phyloP scores from a whole-genome alignment of 2,329 filamentous ascomycete species.

The Epichloe glyceriae region DNA sequence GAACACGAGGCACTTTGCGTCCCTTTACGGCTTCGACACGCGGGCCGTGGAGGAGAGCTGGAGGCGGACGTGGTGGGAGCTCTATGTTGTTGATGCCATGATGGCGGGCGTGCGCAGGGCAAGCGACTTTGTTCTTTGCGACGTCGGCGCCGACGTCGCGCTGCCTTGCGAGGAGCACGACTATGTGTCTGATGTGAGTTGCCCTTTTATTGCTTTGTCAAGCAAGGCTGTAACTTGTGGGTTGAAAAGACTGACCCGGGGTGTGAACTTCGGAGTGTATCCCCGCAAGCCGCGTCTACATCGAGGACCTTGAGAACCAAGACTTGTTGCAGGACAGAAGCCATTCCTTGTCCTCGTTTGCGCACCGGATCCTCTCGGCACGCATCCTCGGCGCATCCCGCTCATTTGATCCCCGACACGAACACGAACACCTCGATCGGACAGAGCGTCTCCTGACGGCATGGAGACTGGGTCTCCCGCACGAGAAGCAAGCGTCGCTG shows the following conservation, averaged over 20 bases:
- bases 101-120: background rate
- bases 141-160: background rate
- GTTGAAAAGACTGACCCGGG: background rate
- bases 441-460: background rate
- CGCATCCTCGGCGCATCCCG: background rate
- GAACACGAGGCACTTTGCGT: background rate
- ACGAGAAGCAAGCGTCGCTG: background rate
- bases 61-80: background rate
- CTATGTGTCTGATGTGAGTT: background rate
- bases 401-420: background rate
- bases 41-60: background rate
- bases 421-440: background rate
- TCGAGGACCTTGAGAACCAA: background rate
- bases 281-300: too few relatives aligned
- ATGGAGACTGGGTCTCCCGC: background rate
- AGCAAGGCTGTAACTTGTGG: background rate
- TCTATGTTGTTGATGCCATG: background rate
- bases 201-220: background rate
- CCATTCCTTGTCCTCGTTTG: background rate
- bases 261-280: too few relatives aligned
- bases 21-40: background rate
- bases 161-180: background rate
- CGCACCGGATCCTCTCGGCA: background rate
- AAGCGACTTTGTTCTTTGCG: background rate
- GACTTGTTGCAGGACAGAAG: background rate